Conservation (phyloP, 805 yeast species). For the Yamadazyma paraphyllophila region DNA sequence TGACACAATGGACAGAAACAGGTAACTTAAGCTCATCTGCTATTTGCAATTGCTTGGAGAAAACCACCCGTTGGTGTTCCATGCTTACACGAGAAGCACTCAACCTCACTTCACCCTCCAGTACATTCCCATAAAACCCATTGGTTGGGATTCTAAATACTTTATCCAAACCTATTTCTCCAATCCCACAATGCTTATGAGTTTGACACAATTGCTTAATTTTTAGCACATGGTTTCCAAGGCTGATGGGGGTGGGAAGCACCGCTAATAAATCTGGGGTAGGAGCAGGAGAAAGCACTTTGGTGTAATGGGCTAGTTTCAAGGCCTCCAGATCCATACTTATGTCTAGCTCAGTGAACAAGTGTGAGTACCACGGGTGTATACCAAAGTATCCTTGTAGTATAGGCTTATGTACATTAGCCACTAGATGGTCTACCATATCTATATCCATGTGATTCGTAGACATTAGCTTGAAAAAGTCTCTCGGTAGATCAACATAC, state of each 20-base stretch:
- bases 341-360: conserved; percentile 40
- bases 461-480: conserved; percentile 34
- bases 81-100: conserved; percentile 53
- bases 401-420: conserved; percentile 3
- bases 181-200: conserved; percentile 48
- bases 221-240: conserved; percentile 39
- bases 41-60: conserved; percentile 49
- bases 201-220: background rate
- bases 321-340: conserved; percentile 9
- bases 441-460: conserved; percentile 36
- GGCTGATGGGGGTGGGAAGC: conserved; percentile 61
- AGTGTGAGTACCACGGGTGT: conserved; percentile 91
- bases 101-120: conserved; percentile 19
- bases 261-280: conserved; percentile 35
- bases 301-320: conserved; percentile 57
- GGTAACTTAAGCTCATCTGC: conserved; percentile 52
- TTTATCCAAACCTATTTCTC: conserved; percentile 92
- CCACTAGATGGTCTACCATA: conserved; percentile 19
- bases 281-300: conserved; percentile 46
- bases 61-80: conserved; percentile 62
- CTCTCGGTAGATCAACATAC: conserved; percentile 7
- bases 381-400: conserved; percentile 61
- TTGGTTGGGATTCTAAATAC: conserved; percentile 61
- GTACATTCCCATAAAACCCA: conserved; percentile 50
- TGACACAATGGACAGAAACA: conserved; percentile 83